Percentiles rank a stretch among this genome's conserved stretches.
These are phyloP conservation scores for Ophiostoma tasmaniense DNA, from an alignment of 2,329 filamentous ascomycete genomes.

Conservation along the genomic window DNA sequence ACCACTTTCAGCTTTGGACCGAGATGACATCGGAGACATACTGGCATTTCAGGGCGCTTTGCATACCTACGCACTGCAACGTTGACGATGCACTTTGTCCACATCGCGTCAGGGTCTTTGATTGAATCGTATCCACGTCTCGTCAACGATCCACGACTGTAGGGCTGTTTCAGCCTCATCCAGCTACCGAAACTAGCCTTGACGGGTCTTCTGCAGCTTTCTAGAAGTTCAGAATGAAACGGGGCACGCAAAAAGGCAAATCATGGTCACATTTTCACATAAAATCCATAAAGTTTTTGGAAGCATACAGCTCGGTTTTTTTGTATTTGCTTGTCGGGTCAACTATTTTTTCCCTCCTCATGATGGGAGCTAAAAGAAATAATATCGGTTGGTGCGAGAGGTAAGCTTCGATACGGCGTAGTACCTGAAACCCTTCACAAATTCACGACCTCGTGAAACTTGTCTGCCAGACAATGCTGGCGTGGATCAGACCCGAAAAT, in stretches of 20 bases:
- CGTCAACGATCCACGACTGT: neutral
- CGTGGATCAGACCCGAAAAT: constrained; percentile 10
- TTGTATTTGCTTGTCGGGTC: constrained; percentile 11
- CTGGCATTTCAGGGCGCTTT: neutral
- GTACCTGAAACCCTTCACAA: constrained; percentile 15
- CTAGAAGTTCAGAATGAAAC: neutral
- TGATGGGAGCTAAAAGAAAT: neutral
- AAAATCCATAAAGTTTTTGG: neutral
- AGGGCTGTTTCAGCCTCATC: neutral
- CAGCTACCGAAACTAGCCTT: neutral
- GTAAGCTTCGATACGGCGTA: constrained; percentile 12
- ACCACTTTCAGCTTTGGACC: neutral
- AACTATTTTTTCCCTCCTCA: constrained; percentile 6
- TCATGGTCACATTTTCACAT: neutral
- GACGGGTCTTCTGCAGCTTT: neutral
- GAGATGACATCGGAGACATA: neutral
- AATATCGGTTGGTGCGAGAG: constrained; percentile 11
- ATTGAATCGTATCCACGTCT: neutral
- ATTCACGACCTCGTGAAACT: constrained; percentile 13
- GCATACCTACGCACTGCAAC: neutral
- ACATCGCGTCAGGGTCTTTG: neutral
- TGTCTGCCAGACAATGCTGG: constrained; percentile 10
- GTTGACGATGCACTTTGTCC: neutral
- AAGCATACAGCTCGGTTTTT: constrained; percentile 12
- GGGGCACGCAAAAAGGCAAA: neutral